phyloP scores from a whole-genome alignment of 768 basidiomycete species.

The Flagelloscypha sp. region DNA sequence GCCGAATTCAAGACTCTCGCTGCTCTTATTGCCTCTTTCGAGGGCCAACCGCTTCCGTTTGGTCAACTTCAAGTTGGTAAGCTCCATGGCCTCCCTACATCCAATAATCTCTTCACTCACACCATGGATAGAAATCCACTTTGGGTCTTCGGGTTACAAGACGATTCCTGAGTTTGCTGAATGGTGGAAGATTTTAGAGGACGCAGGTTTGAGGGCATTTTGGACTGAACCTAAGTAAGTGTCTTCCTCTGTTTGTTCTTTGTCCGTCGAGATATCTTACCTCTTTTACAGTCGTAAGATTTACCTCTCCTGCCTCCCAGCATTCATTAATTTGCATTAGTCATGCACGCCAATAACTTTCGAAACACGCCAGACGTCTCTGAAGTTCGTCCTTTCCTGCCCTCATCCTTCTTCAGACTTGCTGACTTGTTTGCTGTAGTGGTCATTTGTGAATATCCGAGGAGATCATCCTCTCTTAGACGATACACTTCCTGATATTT shows the following conservation, averaged over 20 bases:
- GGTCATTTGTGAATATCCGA: conserved; percentile 25
- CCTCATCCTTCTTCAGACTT: neutral
- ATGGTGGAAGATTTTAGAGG: conserved; percentile 41
- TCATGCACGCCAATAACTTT: conserved; percentile 23
- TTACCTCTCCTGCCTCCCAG: no score
- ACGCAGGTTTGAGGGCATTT: conserved; percentile 38
- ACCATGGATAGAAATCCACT: neutral
- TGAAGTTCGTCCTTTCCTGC: conserved; percentile 17
- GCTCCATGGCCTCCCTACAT: conserved; percentile 21
- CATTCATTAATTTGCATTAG: no score
- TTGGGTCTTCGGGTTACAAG: conserved; percentile 21
- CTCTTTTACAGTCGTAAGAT: no score
- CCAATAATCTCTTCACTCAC: conserved; percentile 13
- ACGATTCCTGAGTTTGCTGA: conserved; percentile 26
- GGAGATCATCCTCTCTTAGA: conserved; percentile 16
- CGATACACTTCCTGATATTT: conserved; percentile 10
- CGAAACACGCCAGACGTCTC: conserved; percentile 19
- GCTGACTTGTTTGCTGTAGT: conserved; percentile 10
- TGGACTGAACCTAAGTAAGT: conserved; percentile 38
- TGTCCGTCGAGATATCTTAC: no score
- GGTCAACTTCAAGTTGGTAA: conserved; percentile 42
- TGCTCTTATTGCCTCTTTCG: conserved; percentile 29
- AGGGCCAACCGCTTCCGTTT: conserved; percentile 32
- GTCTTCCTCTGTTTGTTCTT: no score
- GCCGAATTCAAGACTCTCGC: conserved; percentile 37